Evolutionary conservation across 768 basidiomycete species (phyloP), one percentile per base, ranked within the genome.

Genomic region (Jaapia argillacea): DNA sequence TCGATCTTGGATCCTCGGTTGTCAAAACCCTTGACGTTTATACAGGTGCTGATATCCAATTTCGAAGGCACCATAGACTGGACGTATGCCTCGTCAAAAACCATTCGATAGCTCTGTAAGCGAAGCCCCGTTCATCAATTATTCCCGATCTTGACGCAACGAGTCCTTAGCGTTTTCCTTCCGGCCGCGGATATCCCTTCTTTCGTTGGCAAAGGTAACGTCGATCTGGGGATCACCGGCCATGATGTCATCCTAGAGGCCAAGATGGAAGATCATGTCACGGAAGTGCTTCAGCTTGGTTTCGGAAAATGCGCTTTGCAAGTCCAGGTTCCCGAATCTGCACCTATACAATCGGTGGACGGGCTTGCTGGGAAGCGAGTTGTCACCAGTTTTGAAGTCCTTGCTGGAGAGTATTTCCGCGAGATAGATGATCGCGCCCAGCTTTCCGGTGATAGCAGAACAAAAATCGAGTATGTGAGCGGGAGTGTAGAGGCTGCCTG

Each of bases 401-500:
- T 98, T 7, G 74, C 90, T 0, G 83, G 69, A 12, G 66, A 79
- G 42, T 89, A 89, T 57, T 99, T 99, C 55, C 66, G 61, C 7
- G 59, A 68, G 37, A 43, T 91, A 0, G 90, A 92, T 50, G 63
- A 68, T 12, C 64, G 63, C 37, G 49, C 77, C 22, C 61, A 68
- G 12, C 62, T 82, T n/a, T 53, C 62, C 7, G 81, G 64, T 0
- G 75, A 74, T 6, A 56, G 73, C 28, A 68, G 65, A 51, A 98
- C 96, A 0, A 77, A 74, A 58, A 88, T 99, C 24, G 88, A 93
- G 59, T 97, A 98, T 58, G 83, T 99, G 2, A 93, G 96, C 2
- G 96, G 96, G 2, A 94, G 91, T 55, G 96, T 99, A 1, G 96
- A 99, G 63, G 96, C 94, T 5, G 96, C 96, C 27, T 99, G 96